These are phyloP conservation scores for Citrullus colocynthis DNA, from an alignment of 306 rosid species.

Conservation along the genomic window DNA sequence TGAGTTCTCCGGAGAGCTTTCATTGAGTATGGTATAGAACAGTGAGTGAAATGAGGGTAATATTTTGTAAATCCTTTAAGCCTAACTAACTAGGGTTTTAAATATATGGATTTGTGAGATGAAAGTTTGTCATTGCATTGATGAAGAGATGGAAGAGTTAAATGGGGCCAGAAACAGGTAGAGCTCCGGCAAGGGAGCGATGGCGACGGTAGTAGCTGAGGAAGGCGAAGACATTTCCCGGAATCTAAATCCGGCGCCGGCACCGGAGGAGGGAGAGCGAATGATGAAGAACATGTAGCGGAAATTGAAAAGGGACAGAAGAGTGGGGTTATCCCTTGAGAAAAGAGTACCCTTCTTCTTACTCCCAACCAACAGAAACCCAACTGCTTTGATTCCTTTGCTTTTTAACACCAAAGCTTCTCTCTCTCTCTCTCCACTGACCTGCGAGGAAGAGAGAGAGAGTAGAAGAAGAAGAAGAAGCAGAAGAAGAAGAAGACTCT, in stretches of 20 bases:
- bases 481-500: neutral
- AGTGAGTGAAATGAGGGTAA: neutral
- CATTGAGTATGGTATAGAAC: conserved; percentile 22
- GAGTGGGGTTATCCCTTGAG: neutral
- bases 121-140: neutral
- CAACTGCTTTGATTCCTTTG: conserved; percentile 9
- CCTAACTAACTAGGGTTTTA: conserved; percentile 11
- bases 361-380: conserved; percentile 4
- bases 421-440: neutral
- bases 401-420: neutral
- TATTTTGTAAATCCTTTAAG: neutral
- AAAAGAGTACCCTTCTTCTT: neutral
- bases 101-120: neutral
- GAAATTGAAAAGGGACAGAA: neutral
- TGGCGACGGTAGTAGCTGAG: conserved; percentile 27
- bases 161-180: conserved; percentile 36
- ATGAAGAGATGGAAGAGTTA: conserved; percentile 47
- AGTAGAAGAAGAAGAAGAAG: neutral
- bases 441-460: neutral
- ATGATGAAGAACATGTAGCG: conserved; percentile 43
- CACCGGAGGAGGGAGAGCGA: conserved; percentile 24
- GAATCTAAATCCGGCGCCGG: conserved; percentile 23
- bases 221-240: conserved; percentile 24
- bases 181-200: conserved; percentile 53
- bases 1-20: conserved; percentile 82